Percentiles rank a stretch among this genome's conserved stretches.
Evolutionary conservation across 768 basidiomycete genomes (phyloP).

Genomic region (Strobilomyces confusus): DNA sequence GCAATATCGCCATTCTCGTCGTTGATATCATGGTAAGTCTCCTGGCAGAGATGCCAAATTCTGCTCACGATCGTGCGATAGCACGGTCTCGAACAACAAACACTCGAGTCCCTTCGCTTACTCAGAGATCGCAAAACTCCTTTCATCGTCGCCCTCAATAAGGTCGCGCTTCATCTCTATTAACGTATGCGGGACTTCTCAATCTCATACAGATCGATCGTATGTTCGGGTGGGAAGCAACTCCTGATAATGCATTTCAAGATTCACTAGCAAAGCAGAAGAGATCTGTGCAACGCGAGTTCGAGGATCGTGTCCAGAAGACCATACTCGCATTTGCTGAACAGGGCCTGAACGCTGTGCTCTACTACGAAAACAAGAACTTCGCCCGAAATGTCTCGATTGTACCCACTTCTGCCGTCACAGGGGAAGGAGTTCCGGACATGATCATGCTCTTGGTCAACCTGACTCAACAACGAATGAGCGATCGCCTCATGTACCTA

Average conservation of each 20-base stretch:
- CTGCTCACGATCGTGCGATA: constrained; percentile 27
- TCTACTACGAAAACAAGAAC: constrained; percentile 98
- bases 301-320: constrained; percentile 80
- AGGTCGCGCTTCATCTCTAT: constrained; percentile 43
- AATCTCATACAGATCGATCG: constrained; percentile 76
- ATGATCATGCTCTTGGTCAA: constrained; percentile 99
- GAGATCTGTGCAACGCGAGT: constrained; percentile 80
- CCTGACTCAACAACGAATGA: constrained; percentile 97
- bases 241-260: constrained; percentile 87
- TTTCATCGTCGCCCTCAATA: constrained; percentile 98
- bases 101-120: constrained; percentile 90
- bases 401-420: constrained; percentile 96
- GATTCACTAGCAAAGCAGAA: constrained; percentile 85
- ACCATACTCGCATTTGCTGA: constrained; percentile 95
- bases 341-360: constrained; percentile 90
- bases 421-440: constrained; percentile 97
- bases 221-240: constrained; percentile 92
- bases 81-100: constrained; percentile 99
- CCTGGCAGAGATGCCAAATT: not conserved
- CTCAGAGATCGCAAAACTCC: constrained; percentile 93
- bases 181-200: constrained; percentile 6
- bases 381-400: constrained; percentile 92
- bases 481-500: constrained; percentile 95
- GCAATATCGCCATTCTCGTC: constrained; percentile 98
- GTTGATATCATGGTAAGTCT: constrained; percentile 92